Evolutionary conservation across 768 basidiomycete genomes (phyloP).

Genomic region (Dacryopinax spathularia): DNA sequence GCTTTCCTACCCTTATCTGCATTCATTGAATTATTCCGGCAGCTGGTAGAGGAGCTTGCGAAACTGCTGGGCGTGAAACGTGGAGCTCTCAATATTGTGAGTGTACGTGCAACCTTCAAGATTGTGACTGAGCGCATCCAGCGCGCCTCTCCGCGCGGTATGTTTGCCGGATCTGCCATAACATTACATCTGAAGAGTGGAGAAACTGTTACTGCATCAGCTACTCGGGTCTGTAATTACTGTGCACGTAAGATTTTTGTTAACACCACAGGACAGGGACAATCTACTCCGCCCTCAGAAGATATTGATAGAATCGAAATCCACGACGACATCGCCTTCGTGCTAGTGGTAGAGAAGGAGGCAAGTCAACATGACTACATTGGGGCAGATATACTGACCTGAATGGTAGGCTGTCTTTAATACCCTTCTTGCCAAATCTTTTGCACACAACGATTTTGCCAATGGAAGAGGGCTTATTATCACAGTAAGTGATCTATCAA

Average conservation of each 20-base stretch:
- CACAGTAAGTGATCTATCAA: conserved; percentile 38
- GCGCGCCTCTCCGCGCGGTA: conserved; percentile 82
- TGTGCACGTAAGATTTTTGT: neutral
- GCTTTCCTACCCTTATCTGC: conserved; percentile 3
- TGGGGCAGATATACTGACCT: neutral
- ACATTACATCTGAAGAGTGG: conserved; percentile 44
- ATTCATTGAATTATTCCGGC: neutral
- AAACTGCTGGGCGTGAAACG: conserved; percentile 64
- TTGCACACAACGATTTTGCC: conserved; percentile 36
- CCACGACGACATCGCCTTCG: conserved; percentile 47
- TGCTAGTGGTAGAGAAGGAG: conserved; percentile 90
- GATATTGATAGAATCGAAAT: conserved; percentile 51
- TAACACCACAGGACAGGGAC: neutral
- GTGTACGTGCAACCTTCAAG: conserved; percentile 12
- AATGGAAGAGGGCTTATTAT: conserved; percentile 59
- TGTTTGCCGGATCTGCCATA: conserved; percentile 58
- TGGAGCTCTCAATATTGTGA: conserved; percentile 66
- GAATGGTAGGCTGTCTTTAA: conserved; percentile 76
- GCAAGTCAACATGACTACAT: conserved; percentile 27
- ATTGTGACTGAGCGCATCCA: conserved; percentile 21
- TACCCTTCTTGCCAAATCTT: conserved; percentile 46
- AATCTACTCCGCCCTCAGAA: conserved; percentile 55
- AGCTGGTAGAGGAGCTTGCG: conserved; percentile 84
- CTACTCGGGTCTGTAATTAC: conserved; percentile 34
- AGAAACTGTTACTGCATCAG: conserved; percentile 33